Conservation (phyloP, 2,329 filamentous ascomycete species). For the Massarina eburnea region DNA sequence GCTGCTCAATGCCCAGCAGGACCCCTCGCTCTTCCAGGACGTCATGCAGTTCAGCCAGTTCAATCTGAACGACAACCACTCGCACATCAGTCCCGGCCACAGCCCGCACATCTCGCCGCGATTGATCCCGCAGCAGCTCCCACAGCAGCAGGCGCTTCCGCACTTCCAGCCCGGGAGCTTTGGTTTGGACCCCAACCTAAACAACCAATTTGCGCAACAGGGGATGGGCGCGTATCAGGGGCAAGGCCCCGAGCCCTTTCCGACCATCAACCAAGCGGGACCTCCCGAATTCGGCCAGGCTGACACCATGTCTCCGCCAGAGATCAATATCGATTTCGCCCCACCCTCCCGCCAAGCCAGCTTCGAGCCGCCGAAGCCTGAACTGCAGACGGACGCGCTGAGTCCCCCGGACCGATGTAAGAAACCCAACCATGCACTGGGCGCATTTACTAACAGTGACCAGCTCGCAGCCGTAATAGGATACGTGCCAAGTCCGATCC, state of each 20-base stretch:
- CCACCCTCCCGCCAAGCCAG: conserved; percentile 68
- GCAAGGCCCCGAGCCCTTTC: conserved; percentile 51
- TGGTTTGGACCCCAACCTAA: conserved; percentile 50
- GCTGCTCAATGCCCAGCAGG: conserved; percentile 71
- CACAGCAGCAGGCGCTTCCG: conserved; percentile 63
- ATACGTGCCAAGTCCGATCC: conserved; percentile 64
- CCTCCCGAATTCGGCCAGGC: conserved; percentile 65
- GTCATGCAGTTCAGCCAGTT: conserved; percentile 78
- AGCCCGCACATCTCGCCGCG: conserved; percentile 72
- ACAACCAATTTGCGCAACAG: conserved; percentile 51
- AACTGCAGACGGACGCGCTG: conserved; percentile 71
- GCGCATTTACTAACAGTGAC: conserved; percentile 17
- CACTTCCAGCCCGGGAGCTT: conserved; percentile 51
- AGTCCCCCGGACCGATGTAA: conserved; percentile 72
- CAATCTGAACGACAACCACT: conserved; percentile 58
- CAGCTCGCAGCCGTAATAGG: conserved; percentile 58
- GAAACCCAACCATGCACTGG: conserved; percentile 34
- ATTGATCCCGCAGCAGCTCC: conserved; percentile 69
- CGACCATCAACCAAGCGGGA: conserved; percentile 50
- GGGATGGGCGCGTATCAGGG: conserved; percentile 55
- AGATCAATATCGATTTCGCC: conserved; percentile 92
- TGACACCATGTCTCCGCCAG: conserved; percentile 82
- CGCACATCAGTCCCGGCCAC: conserved; percentile 62
- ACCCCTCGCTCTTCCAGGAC: conserved; percentile 73
- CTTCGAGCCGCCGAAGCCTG: conserved; percentile 67